Evolutionary conservation across 2,329 filamentous ascomycete species (phyloP).

Genomic region (Arthrobotrys megalospora): DNA sequence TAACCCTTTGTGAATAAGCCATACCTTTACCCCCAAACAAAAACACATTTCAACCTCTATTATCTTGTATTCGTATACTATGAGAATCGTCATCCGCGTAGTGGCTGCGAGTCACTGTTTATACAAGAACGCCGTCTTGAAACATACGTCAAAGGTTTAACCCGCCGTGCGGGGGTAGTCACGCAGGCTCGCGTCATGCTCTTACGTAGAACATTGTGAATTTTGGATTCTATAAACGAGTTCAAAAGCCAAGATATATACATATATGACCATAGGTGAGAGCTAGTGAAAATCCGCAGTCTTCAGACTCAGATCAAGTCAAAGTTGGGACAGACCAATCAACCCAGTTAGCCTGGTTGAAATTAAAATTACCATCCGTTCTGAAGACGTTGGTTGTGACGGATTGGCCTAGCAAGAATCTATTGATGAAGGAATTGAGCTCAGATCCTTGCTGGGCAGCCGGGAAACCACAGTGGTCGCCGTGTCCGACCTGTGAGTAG

Average conservation of each 20-base stretch:
- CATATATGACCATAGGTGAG: neutral
- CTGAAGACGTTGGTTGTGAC: constrained; percentile 65
- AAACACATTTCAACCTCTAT: neutral
- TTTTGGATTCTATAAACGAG: neutral
- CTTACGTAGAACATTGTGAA: no score
- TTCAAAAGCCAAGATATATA: constrained; percentile 1
- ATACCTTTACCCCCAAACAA: neutral
- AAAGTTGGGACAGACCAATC: constrained; percentile 68
- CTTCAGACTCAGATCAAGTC: constrained; percentile 61
- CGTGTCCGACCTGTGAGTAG: constrained; percentile 72
- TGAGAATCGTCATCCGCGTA: neutral
- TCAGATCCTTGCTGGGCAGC: constrained; percentile 70
- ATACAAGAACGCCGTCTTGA: neutral
- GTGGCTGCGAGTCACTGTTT: neutral
- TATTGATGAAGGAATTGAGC: constrained; percentile 73
- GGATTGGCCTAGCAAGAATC: constrained; percentile 70
- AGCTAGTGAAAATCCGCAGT: neutral
- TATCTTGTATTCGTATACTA: constrained; percentile 13
- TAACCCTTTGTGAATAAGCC: constrained; percentile 32
- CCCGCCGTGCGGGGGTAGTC: no score
- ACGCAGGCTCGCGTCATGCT: no score
- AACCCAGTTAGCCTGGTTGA: constrained; percentile 68
- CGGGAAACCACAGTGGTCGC: constrained; percentile 74
- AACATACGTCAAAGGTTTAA: neutral
- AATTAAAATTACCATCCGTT: constrained; percentile 65